Base-by-base conservation (phyloP, 768 basidiomycete species). In the Pholiota conissans region DNA sequence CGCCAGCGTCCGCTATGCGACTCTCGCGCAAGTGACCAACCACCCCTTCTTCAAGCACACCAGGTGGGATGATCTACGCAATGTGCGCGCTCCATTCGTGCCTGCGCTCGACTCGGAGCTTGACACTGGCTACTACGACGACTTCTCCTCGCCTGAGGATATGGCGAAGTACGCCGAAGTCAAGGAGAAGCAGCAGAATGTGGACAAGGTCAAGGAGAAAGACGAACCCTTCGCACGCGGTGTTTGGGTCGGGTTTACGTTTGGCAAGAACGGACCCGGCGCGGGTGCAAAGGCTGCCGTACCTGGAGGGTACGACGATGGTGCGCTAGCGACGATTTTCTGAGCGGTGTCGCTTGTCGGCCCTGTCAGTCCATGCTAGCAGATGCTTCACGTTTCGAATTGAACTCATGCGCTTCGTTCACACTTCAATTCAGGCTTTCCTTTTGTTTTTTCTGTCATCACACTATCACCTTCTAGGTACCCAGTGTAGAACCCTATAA, bases 121-220 rank as follows among this genome's bases (percentile, higher is more conserved):
- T 57, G 97, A 99, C 67, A 94, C 95, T 1, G 95, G 94, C 16
- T 95, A 95, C 73, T 95, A 94, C 73, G 93, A 95, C 64, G 93
- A 94, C 69, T 95, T 95, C 70, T 88, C 88, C 2, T 89, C 84
- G 3, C 76, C 82, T 3, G 92, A 95, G 57, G 96, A 98, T 68
- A 98, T 98, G 95, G 94, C 93, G 49, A 98, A 98, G 76, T 98
- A 98, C 68, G 93, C 95, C 10, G 96, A 99, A 71, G 97, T 99
- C 6, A 85, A 91, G 73, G 97, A 97, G 79, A 99, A 98, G 74
- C 95, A 98, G 74, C 79, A 76, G 66, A 95, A 98, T 69, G 95
- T 99, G 24, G 96, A 96, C 24, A 83, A 83, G 56, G 91, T 98
- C 16, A 86, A 82, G 71, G 96, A 98, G 77, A 91, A 91, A 71